phyloP scores from a whole-genome alignment of 352 stramenopile genomes.

The Pythium periplocum region DNA sequence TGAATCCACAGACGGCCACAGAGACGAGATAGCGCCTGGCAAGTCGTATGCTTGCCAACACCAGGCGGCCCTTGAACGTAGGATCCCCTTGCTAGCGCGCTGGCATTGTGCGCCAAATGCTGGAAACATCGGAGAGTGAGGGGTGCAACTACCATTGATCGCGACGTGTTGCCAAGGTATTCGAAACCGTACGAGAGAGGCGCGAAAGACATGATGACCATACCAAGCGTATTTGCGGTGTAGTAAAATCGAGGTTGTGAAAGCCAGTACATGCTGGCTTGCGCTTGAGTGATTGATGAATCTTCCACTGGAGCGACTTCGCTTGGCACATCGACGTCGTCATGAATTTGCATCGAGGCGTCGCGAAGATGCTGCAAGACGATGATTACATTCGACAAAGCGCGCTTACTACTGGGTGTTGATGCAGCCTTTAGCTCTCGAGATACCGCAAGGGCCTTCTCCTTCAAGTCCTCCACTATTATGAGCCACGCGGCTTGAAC shows the following conservation, averaged over 20 bases:
- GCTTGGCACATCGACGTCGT: constrained; percentile 18
- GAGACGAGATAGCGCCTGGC: constrained; percentile 26
- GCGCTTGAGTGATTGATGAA: background rate
- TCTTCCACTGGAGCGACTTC: background rate
- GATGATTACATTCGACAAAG: constrained; percentile 43
- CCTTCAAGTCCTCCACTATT: constrained; percentile 20
- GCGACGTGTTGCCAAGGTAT: constrained; percentile 49
- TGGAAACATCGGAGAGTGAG: constrained; percentile 64
- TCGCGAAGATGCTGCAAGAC: constrained; percentile 48
- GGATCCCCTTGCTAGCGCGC: constrained; percentile 30
- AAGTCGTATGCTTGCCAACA: constrained; percentile 43
- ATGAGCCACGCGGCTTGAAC: constrained; percentile 31
- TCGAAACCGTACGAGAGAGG: constrained; percentile 62
- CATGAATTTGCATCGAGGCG: constrained; percentile 27
- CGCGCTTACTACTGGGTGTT: constrained; percentile 22
- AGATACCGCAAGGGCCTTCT: constrained; percentile 29
- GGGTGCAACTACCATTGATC: constrained; percentile 37
- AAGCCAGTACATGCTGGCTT: constrained; percentile 41
- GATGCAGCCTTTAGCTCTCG: constrained; percentile 50
- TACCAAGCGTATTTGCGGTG: constrained; percentile 37
- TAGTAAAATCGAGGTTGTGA: constrained; percentile 65
- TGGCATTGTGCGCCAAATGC: constrained; percentile 33
- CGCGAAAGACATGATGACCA: constrained; percentile 45
- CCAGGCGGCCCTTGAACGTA: constrained; percentile 31
- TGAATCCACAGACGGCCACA: constrained; percentile 46